Evolutionary conservation across 305 asterid species (phyloP).

Genomic region (Ilex paraguariensis): DNA sequence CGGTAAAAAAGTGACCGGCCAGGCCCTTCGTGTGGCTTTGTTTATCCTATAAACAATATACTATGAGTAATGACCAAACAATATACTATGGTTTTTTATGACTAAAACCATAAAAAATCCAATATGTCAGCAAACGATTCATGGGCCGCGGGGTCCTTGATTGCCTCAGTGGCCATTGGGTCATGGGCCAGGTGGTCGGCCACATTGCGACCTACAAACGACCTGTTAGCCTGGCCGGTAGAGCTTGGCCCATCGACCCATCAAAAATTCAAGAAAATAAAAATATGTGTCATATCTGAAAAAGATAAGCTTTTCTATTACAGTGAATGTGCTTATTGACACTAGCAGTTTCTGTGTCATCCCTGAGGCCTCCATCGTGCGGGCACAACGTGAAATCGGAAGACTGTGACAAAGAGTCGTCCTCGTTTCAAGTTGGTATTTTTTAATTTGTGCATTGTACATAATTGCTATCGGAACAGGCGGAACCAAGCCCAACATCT

Average conservation of each 20-base stretch:
- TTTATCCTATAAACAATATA: too few species aligned
- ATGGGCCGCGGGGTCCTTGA: neutral
- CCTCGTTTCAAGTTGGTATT: constrained; percentile 42
- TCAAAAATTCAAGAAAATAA: too few species aligned
- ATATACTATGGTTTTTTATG: too few species aligned
- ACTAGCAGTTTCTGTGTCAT: constrained; percentile 36
- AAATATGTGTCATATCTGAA: too few species aligned
- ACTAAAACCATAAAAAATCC: neutral
- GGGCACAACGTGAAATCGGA: constrained; percentile 27
- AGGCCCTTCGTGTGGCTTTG: too few species aligned
- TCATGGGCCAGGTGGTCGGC: too few species aligned
- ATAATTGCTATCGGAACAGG: constrained; percentile 64
- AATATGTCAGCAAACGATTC: too few species aligned
- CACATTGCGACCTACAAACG: too few species aligned
- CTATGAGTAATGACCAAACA: too few species aligned
- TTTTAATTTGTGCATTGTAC: constrained; percentile 52
- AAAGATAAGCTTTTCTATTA: neutral
- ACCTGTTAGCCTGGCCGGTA: too few species aligned
- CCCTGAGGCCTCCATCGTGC: constrained; percentile 53
- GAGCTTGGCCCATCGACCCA: neutral
- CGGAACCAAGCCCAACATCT: constrained; percentile 71
- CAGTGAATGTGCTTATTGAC: constrained; percentile 66
- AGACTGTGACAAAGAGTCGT: constrained; percentile 36
- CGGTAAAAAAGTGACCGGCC: too few species aligned
- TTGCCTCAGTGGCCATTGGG: neutral